Base-by-base conservation (phyloP, 2,329 filamentous ascomycete species). In the Metarhizium rileyi region DNA sequence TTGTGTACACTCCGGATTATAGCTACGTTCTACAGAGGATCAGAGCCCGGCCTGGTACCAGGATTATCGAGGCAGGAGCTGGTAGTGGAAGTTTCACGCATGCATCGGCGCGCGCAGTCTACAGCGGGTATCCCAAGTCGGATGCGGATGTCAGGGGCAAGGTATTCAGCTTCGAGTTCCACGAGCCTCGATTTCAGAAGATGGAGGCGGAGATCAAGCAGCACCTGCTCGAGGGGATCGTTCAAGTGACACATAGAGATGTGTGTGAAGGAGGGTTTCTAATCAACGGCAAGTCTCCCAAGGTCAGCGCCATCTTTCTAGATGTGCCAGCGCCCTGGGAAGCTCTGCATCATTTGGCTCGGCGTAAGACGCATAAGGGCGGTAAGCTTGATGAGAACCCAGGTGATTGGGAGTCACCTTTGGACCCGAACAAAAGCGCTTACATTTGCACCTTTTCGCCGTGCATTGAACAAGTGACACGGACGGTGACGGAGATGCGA, bases 381-480 rank as follows among this genome's bases (percentile, higher is more conserved):
- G 57, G 49, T 27, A 54, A 55, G 20, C 46, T 55, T 18, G 56
- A 48, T 18, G 58, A 62, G n/a, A 61, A 56, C 5, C 9, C 44
- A 44, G 44, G 55, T 23, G 57, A 50, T 36, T 82, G 77, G 70
- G 63, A 75, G 16, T 83, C 80, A 0, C 75, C 80, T 0, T 74
- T 97, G 10, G 84, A 93, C 56, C 82, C 87, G 0, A 75, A 76
- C n/a, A 76, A 79, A 40, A 77, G 85, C 5, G 80, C 84, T 1
- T 78, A 93, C 61, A 78, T 98, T 49, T 98, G 93, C 71, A 94
- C 90, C 1, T 98, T 98, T 70, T 94, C 87, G 1, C 93, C 93
- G 0, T 98, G 93, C 67, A 94, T 98, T 56, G 93, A 98, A 68
- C 93, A 98, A 70, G 91, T 94, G 22, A 89, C 86, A 48, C 81